These are phyloP conservation scores for Neotropicomus parvogracilis DNA, from an alignment of 1,284 basidiomycete species.

Conservation along the genomic window DNA sequence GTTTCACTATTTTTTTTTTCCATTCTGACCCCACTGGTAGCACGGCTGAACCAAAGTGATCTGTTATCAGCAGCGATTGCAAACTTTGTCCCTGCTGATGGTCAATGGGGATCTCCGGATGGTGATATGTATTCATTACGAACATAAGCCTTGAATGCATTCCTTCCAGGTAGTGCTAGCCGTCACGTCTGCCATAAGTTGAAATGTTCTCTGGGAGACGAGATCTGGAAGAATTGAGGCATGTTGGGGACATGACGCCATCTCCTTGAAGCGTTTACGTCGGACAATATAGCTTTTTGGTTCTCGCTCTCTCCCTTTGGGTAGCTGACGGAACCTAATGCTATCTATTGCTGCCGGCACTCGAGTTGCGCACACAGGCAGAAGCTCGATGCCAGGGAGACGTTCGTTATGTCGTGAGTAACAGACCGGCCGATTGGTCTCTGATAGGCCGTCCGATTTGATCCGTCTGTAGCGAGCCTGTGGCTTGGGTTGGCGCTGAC, in stretches of 20 bases:
- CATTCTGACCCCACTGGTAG: neutral
- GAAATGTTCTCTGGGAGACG: constrained; percentile 3
- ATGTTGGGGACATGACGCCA: constrained; percentile 3
- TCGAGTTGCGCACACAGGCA: neutral
- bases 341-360: constrained; percentile 6
- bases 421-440: constrained; percentile 5
- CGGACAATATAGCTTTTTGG: constrained; percentile 20
- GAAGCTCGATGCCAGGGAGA: constrained; percentile 1
- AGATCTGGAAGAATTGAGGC: neutral
- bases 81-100: constrained; percentile 1
- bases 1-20: constrained; percentile 5
- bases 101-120: constrained; percentile 13
- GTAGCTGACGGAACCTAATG: constrained; percentile 10
- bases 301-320: neutral
- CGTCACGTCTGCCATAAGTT: constrained; percentile 12
- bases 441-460: constrained; percentile 3
- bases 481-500: neutral
- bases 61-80: neutral
- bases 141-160: constrained; percentile 5
- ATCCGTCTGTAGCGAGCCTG: constrained; percentile 1
- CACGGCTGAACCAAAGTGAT: neutral
- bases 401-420: neutral
- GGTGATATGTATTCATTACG: constrained; percentile 9
- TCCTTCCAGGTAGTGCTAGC: constrained; percentile 12
- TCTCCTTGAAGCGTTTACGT: constrained; percentile 18